phyloP scores from a whole-genome alignment of 768 basidiomycete genomes.

The Candolleomyces efflorescens region DNA sequence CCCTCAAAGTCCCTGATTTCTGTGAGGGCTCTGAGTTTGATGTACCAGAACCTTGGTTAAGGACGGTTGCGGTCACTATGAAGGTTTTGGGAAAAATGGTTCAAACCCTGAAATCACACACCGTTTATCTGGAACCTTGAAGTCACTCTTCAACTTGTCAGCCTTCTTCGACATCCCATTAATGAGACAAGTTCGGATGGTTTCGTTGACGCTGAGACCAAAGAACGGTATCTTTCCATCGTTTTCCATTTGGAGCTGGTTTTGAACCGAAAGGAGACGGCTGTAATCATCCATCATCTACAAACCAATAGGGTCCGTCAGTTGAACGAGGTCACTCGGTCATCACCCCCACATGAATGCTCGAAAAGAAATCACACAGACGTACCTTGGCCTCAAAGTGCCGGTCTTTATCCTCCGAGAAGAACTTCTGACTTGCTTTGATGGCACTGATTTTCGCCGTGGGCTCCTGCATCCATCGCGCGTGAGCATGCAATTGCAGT shows the following conservation, averaged over 20 bases:
- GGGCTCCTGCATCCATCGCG: slow-evolving; percentile 52
- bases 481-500: background rate
- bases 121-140: slow-evolving; percentile 95
- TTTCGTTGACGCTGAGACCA: slow-evolving; percentile 83
- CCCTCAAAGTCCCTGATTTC: slow-evolving; percentile 80
- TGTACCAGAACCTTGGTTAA: slow-evolving; percentile 79
- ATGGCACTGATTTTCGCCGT: slow-evolving; percentile 65
- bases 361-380: background rate
- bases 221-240: slow-evolving; percentile 77
- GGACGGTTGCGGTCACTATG: background rate
- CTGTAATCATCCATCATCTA: slow-evolving; percentile 91
- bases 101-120: slow-evolving; percentile 25
- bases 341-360: background rate
- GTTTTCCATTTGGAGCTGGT: slow-evolving; percentile 82
- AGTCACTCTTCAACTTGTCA: slow-evolving; percentile 84
- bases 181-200: slow-evolving; percentile 71
- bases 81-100: background rate
- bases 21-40: slow-evolving; percentile 82
- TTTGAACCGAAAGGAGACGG: slow-evolving; percentile 74
- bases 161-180: slow-evolving; percentile 84
- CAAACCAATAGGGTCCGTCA: background rate
- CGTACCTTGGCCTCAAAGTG: slow-evolving; percentile 84
- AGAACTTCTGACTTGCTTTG: slow-evolving; percentile 85
- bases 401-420: slow-evolving; percentile 91
- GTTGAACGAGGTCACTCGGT: too few relatives aligned